Evolutionary conservation across 257 asterid species (phyloP).

Genomic region (Plantago elongata): DNA sequence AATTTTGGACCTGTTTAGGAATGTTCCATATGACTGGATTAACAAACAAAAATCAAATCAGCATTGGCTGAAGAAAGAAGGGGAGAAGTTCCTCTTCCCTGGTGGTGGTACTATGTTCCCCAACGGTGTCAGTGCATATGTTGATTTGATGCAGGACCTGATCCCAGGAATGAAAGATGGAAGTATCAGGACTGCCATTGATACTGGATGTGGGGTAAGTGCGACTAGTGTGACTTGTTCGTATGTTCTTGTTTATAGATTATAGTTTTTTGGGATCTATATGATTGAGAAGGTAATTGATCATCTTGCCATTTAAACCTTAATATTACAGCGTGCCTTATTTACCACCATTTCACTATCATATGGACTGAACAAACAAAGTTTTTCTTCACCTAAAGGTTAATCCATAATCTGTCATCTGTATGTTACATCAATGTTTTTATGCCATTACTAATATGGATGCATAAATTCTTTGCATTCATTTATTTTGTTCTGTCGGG

Average conservation of each 20-base stretch:
- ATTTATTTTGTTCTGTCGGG: too few species aligned
- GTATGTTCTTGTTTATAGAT: neutral
- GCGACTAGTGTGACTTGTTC: neutral
- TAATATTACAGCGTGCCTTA: too few species aligned
- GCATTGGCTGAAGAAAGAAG: conserved; percentile 93
- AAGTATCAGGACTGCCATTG: conserved; percentile 83
- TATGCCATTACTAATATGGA: too few species aligned
- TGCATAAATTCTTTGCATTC: too few species aligned
- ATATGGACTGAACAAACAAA: too few species aligned
- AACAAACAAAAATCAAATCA: conserved; percentile 91
- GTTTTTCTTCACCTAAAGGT: too few species aligned
- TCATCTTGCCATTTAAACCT: too few species aligned
- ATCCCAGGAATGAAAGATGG: conserved; percentile 95
- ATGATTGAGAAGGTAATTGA: too few species aligned
- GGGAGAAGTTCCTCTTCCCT: conserved; percentile 90
- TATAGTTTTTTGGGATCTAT: too few species aligned
- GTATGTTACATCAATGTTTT: too few species aligned
- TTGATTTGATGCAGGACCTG: conserved; percentile 77
- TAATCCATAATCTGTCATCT: too few species aligned
- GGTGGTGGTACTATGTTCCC: conserved; percentile 99
- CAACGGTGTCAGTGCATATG: conserved; percentile 76
- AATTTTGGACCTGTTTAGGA: conserved; percentile 40
- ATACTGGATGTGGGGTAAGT: conserved; percentile 99
- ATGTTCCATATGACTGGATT: conserved; percentile 97
- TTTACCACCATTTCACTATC: too few species aligned